phyloP scores from a whole-genome alignment of 2,329 filamentous ascomycete genomes.

The Trichophyton simii region DNA sequence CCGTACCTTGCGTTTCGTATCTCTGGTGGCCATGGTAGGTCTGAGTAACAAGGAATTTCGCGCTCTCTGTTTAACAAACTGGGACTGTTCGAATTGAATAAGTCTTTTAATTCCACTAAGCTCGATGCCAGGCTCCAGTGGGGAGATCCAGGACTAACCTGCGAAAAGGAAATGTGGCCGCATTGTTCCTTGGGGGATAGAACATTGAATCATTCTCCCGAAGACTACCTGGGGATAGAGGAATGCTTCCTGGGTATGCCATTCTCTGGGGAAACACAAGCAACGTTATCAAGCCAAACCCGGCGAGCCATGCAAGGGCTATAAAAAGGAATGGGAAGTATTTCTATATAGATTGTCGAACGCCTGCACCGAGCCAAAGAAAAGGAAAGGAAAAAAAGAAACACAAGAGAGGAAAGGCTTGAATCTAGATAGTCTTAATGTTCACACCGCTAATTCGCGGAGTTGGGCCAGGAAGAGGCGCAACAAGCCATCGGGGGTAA shows the following conservation, averaged over 20 bases:
- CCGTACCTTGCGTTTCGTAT: slow-evolving; percentile 4
- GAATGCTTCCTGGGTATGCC: slow-evolving; percentile 12
- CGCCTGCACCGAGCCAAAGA: not conserved
- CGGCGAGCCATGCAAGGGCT: slow-evolving; percentile 2
- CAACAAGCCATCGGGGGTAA: not conserved
- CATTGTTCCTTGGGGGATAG: slow-evolving; percentile 9
- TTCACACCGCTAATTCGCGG: slow-evolving; percentile 5
- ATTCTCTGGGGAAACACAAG: slow-evolving; percentile 8
- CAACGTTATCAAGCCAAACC: slow-evolving; percentile 1
- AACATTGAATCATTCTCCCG: slow-evolving; percentile 9
- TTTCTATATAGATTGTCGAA: slow-evolving; percentile 2
- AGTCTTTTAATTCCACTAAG: not conserved
- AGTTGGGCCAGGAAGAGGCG: not conserved
- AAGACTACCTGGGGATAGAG: slow-evolving; percentile 9
- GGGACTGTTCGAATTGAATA: slow-evolving; percentile 2
- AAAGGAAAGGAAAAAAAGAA: not conserved
- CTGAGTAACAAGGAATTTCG: not conserved
- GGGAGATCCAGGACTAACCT: slow-evolving; percentile 10
- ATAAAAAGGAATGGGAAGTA: not conserved
- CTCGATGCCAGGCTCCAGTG: not conserved
- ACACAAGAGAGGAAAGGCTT: not conserved
- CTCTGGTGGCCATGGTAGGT: slow-evolving; percentile 2
- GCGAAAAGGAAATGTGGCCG: slow-evolving; percentile 12
- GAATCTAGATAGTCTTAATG: slow-evolving; percentile 3
- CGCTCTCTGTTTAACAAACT: slow-evolving; percentile 4